Evolutionary conservation across 1,284 basidiomycete species (phyloP), one percentile per base, ranked within the genome.

Genomic region (Apiotrichum veenhuisii): DNA sequence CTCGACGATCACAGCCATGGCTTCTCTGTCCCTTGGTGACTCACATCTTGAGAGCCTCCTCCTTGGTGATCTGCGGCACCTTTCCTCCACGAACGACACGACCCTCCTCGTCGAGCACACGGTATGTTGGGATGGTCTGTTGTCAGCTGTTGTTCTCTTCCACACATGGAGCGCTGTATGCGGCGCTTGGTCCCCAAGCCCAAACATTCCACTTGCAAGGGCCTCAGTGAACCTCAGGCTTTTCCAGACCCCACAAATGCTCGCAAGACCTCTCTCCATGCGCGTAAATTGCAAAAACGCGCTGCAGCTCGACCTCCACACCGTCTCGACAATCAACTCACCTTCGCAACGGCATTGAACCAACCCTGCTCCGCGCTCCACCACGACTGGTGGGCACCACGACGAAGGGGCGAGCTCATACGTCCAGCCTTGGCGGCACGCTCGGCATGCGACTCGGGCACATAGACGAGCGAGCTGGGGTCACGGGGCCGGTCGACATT

Each of bases 61-160:
- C 80, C 73, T 86, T 81, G 67, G 86, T 84, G 59, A 92, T 82
- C 73, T 90, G 84, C 60, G 89, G 89, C 15, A 88, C 66, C 56
- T 83, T 79, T 18, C 86, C 89, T 2, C 85, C 88, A 27, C 88
- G 83, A 30, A 93, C 77, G 4, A 83, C 81, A 58, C 83, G 79
- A 5, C 90, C 90, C 58, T 83, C 78, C 45, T 88, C 87, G 76
- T 92, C 89, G 36, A 94, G 74, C 0, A 93, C 82, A 54, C 90
- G 82, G 76, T 85, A 93, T 1, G 89, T 89, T 11, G 90, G 88
- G 64, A 93, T 75, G 7, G 72, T 75, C 68, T 69, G 18, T 33
- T 1, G 14, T 22, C n/a, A n/a, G 53, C 88, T 12, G 12, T 30
- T 30, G 12, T 12, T 30, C 30, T n/a, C n/a, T n/a, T n/a, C n/a